phyloP scores from a whole-genome alignment of 179 eudicot species.

The Silene noctiflora region DNA sequence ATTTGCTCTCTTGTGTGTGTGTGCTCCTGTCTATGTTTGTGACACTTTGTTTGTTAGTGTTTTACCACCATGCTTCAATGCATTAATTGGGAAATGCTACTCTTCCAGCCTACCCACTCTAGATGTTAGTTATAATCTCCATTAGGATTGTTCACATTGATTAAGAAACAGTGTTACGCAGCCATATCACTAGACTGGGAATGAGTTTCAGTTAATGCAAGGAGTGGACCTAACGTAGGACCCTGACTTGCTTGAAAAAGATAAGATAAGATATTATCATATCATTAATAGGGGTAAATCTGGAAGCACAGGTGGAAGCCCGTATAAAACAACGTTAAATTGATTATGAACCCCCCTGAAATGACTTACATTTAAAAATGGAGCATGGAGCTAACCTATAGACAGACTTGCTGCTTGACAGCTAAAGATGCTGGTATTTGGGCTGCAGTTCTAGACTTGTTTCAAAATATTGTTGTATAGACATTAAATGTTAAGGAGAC shows the following conservation, averaged over 20 bases:
- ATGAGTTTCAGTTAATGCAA: neutral
- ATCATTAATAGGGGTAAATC: neutral
- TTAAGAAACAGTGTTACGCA: neutral
- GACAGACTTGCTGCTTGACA: neutral
- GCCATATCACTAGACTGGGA: neutral
- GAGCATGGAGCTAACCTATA: neutral
- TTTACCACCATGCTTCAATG: neutral
- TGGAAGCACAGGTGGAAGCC: neutral
- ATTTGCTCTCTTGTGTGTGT: neutral
- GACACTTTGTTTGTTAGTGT: neutral
- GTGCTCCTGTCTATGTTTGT: too few species aligned
- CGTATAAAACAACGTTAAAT: neutral
- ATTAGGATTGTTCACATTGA: neutral
- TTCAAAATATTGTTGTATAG: neutral
- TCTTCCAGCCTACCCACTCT: neutral
- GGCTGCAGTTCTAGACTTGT: neutral
- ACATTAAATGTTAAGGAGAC: neutral
- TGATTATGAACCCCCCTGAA: neutral
- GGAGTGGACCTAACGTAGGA: neutral
- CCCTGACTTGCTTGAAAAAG: neutral
- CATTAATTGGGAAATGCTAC: neutral
- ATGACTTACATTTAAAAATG: neutral
- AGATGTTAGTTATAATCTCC: neutral
- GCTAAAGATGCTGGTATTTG: neutral
- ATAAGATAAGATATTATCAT: neutral